phyloP scores from a whole-genome alignment of 2,329 filamentous ascomycete species.

The Aspergillus vadensis region DNA sequence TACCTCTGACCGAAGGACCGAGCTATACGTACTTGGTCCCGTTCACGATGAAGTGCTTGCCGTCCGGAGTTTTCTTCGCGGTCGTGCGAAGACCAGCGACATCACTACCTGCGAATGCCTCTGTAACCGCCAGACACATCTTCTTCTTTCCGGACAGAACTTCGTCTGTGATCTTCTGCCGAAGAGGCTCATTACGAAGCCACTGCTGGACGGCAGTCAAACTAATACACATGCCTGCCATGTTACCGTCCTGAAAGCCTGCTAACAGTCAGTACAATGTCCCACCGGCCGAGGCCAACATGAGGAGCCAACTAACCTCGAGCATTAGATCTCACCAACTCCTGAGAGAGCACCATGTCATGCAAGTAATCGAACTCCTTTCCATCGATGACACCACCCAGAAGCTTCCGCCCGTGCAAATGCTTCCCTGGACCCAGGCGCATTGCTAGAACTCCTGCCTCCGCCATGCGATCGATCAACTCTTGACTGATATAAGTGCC shows the following conservation, averaged over 20 bases:
- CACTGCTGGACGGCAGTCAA: conserved; percentile 80
- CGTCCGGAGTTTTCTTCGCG: conserved; percentile 72
- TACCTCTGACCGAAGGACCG: background rate
- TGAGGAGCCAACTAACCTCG: conserved; percentile 48
- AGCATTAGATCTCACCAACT: conserved; percentile 69
- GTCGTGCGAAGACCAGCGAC: conserved; percentile 79
- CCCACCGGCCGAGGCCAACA: background rate
- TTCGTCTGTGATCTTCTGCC: conserved; percentile 68
- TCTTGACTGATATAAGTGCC: conserved; percentile 70
- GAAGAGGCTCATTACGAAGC: conserved; percentile 67
- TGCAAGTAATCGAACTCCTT: conserved; percentile 88
- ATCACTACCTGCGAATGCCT: conserved; percentile 83
- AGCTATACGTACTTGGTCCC: conserved; percentile 38
- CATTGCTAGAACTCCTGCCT: conserved; percentile 75
- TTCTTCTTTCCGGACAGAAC: conserved; percentile 81
- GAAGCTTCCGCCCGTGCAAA: conserved; percentile 68
- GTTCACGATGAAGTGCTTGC: conserved; percentile 67
- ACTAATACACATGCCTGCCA: conserved; percentile 83
- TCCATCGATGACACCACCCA: conserved; percentile 70
- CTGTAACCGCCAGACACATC: conserved; percentile 84
- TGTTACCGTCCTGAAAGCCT: conserved; percentile 81
- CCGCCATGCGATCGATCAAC: conserved; percentile 77
- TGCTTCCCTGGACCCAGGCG: conserved; percentile 81
- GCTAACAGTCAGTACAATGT: background rate
- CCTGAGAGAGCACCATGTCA: conserved; percentile 74